Conservation (phyloP, 768 basidiomycete species). For the Imleria badia region DNA sequence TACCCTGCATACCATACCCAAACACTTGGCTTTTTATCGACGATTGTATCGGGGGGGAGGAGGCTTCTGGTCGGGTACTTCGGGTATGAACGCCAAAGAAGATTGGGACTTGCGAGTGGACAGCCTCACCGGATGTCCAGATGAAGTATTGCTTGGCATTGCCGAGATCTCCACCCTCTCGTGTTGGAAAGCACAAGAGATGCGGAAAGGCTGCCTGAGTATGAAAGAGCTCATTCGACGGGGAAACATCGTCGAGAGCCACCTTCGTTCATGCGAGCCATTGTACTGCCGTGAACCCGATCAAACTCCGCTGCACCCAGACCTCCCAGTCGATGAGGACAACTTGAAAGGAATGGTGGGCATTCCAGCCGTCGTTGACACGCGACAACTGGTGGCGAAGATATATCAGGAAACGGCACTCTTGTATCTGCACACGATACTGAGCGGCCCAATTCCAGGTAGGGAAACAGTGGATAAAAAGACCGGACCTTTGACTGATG, state of each 20-base stretch:
- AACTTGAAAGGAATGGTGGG: slow-evolving; percentile 30
- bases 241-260: slow-evolving; percentile 70
- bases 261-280: slow-evolving; percentile 46
- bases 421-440: slow-evolving; percentile 68
- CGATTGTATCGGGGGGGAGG: slow-evolving; percentile 56
- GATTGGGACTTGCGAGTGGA: slow-evolving; percentile 61
- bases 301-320: slow-evolving; percentile 43
- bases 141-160: slow-evolving; percentile 73
- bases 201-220: slow-evolving; percentile 65
- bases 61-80: slow-evolving; percentile 43
- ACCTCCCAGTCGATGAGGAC: slow-evolving; percentile 28
- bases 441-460: slow-evolving; percentile 73
- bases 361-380: slow-evolving; percentile 39
- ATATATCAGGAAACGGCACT: slow-evolving; percentile 67
- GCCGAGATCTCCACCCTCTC: slow-evolving; percentile 73
- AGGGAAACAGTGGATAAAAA: slow-evolving; percentile 22
- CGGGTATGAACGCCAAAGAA: slow-evolving; percentile 30
- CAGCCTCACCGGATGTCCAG: slow-evolving; percentile 71
- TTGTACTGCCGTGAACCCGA: slow-evolving; percentile 30
- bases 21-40: slow-evolving; percentile 64
- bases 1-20: slow-evolving; percentile 59
- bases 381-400: slow-evolving; percentile 46
- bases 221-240: slow-evolving; percentile 71
- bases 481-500: background rate
- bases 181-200: slow-evolving; percentile 70